Percentiles rank a stretch among this genome's conserved stretches.
Evolutionary conservation across 2,329 filamentous ascomycete genomes (phyloP).

Genomic region (Botrytis paeoniae): DNA sequence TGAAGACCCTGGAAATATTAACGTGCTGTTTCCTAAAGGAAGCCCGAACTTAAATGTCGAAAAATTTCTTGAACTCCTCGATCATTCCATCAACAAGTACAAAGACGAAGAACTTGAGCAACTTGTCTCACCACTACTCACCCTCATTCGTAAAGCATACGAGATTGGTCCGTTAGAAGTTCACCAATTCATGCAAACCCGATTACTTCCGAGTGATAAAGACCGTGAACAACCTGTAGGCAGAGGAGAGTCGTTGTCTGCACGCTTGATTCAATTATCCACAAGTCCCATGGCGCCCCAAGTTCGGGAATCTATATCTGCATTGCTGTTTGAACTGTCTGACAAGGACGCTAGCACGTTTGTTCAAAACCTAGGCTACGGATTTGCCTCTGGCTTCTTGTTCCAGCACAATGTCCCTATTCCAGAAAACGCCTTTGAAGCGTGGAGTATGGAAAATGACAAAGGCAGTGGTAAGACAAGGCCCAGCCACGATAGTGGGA

Average conservation of each 20-base stretch:
- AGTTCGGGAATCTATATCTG: slow-evolving; percentile 70
- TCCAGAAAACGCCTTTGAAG: slow-evolving; percentile 62
- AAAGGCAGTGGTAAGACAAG: slow-evolving; percentile 29
- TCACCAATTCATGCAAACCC: slow-evolving; percentile 59
- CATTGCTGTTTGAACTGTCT: slow-evolving; percentile 83
- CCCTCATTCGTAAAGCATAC: slow-evolving; percentile 69
- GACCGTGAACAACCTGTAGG: slow-evolving; percentile 79
- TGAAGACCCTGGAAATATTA: slow-evolving; percentile 45
- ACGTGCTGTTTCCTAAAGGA: slow-evolving; percentile 62
- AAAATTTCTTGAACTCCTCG: slow-evolving; percentile 68
- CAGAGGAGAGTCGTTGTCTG: slow-evolving; percentile 68
- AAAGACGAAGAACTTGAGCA: slow-evolving; percentile 68
- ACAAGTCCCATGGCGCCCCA: slow-evolving; percentile 69
- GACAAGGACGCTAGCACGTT: slow-evolving; percentile 75
- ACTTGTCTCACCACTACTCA: slow-evolving; percentile 68
- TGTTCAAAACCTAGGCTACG: slow-evolving; percentile 90
- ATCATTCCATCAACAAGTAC: slow-evolving; percentile 62
- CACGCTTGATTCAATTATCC: slow-evolving; percentile 73
- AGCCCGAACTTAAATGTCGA: slow-evolving; percentile 59
- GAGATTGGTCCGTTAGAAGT: slow-evolving; percentile 62
- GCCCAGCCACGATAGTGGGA: slow-evolving; percentile 27
- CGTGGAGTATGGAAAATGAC: slow-evolving; percentile 41
- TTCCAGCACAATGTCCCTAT: slow-evolving; percentile 79
- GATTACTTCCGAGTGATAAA: slow-evolving; percentile 71
- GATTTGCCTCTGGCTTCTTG: slow-evolving; percentile 86